Percentiles rank a stretch among this genome's conserved stretches.
Evolutionary conservation across 768 basidiomycete species (phyloP).

Genomic region (Rhodotorula graminis): DNA sequence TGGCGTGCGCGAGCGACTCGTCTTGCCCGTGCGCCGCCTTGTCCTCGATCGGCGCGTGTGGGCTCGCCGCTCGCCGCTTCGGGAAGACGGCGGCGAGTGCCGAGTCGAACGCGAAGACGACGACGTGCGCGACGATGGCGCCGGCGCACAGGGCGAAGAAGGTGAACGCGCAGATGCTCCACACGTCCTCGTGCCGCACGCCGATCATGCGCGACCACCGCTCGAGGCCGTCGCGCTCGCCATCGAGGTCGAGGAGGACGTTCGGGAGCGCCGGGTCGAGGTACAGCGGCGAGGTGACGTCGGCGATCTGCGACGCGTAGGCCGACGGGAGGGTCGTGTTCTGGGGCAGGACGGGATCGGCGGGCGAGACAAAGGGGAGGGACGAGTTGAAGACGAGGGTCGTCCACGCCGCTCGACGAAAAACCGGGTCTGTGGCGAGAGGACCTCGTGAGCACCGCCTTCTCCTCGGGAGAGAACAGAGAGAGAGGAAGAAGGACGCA

Average conservation of each 20-base stretch:
- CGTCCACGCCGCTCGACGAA: conserved; percentile 84
- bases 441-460: background rate
- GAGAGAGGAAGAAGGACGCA: conserved; percentile 51
- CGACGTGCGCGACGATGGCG: conserved; percentile 62
- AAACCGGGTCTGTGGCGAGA: conserved; percentile 66
- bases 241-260: conserved; percentile 56
- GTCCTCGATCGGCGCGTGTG: conserved; percentile 41
- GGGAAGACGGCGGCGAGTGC: conserved; percentile 49
- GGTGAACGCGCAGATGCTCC: conserved; percentile 68
- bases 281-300: conserved; percentile 69
- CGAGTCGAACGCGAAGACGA: conserved; percentile 67
- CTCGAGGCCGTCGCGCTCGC: conserved; percentile 60
- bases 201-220: conserved; percentile 83
- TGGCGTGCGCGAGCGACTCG: background rate
- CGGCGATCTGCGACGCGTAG: conserved; percentile 68
- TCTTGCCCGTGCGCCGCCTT: conserved; percentile 34
- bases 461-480: background rate
- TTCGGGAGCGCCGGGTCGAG: conserved; percentile 66
- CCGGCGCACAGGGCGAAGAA: conserved; percentile 64
- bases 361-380: conserved; percentile 26
- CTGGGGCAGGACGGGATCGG: conserved; percentile 13
- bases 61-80: conserved; percentile 41
- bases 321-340: conserved; percentile 44
- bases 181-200: conserved; percentile 75
- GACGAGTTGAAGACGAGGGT: conserved; percentile 51